A percentile compares a stretch with the other conserved stretches of the same genome.
phyloP scores from a whole-genome alignment of 1,284 basidiomycete species.

The Rhodotorula mucilaginosa region DNA sequence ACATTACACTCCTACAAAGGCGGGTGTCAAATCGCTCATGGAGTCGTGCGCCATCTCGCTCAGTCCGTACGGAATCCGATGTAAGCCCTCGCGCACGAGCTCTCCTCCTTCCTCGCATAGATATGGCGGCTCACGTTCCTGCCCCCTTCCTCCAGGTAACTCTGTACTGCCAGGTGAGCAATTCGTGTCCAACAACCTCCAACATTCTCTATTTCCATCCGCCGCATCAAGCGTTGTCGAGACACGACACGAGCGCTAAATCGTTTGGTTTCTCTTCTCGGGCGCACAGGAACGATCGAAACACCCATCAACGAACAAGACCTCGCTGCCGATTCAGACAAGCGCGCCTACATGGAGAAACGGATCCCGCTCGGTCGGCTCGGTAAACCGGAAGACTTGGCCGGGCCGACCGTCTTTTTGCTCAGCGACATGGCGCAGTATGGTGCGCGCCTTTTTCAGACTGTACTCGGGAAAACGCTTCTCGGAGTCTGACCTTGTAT shows the following conservation, averaged over 20 bases:
- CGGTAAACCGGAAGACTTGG: conserved; percentile 68
- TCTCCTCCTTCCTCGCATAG: no score
- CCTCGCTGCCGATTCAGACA: conserved; percentile 58
- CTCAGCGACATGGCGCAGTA: conserved; percentile 72
- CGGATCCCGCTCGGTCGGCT: conserved; percentile 68
- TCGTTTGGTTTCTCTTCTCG: no score
- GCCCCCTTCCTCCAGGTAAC: conserved; percentile 40
- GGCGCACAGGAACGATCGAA: conserved; percentile 62
- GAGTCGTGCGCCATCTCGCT: conserved; percentile 75
- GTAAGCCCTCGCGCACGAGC: conserved; percentile 41
- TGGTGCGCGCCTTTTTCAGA: conserved; percentile 49
- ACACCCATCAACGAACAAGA: conserved; percentile 75
- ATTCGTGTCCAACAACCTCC: neutral
- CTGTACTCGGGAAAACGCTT: neutral
- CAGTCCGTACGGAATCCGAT: conserved; percentile 70
- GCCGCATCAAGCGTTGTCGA: no score
- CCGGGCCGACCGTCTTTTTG: conserved; percentile 72
- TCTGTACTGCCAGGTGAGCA: conserved; percentile 51
- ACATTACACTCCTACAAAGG: conserved; percentile 79
- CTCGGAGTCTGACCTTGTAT: neutral
- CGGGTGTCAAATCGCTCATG: conserved; percentile 75
- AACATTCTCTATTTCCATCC: no score
- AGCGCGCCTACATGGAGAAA: conserved; percentile 65
- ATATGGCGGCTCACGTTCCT: neutral
- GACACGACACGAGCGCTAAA: neutral